Evolutionary conservation across 768 basidiomycete species (phyloP).

Genomic region (Boletus reticuloceps): DNA sequence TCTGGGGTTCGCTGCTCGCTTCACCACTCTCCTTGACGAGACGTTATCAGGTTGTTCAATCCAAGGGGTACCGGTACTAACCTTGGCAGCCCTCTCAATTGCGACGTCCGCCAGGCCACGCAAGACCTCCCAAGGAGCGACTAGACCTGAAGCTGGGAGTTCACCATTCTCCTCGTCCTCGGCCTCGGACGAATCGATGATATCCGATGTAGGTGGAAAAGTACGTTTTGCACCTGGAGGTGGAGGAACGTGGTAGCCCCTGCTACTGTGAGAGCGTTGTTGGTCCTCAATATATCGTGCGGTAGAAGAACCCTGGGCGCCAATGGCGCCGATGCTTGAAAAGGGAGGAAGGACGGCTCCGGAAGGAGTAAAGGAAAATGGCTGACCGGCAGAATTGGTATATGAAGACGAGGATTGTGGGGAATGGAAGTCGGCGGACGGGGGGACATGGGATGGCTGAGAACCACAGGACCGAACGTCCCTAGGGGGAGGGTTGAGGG

Average conservation of each 20-base stretch:
- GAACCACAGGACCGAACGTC: constrained; percentile 36
- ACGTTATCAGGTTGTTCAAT: constrained; percentile 9
- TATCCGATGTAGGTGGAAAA: constrained; percentile 59
- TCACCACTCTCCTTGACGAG: constrained; percentile 68
- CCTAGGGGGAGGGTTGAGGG: constrained; percentile 27
- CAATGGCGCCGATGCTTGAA: constrained; percentile 64
- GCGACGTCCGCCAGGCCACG: constrained; percentile 80
- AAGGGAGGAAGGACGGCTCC: constrained; percentile 68
- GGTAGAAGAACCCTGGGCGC: constrained; percentile 49
- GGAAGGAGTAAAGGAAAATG: constrained; percentile 35
- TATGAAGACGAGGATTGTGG: constrained; percentile 43
- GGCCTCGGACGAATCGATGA: constrained; percentile 78
- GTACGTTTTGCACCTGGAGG: constrained; percentile 54
- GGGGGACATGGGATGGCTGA: constrained; percentile 20
- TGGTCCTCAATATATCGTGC: constrained; percentile 51
- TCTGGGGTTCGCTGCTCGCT: constrained; percentile 65
- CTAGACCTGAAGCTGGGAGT: constrained; percentile 75
- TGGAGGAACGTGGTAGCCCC: constrained; percentile 32
- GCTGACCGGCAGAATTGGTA: constrained; percentile 35
- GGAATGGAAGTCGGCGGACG: constrained; percentile 40
- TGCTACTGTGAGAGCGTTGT: constrained; percentile 26
- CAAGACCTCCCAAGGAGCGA: constrained; percentile 86
- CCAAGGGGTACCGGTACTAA: constrained; percentile 26
- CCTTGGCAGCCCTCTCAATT: constrained; percentile 75
- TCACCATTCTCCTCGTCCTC: constrained; percentile 83